Base-by-base conservation (phyloP, 768 basidiomycete species). In the Boletus insuetus region DNA sequence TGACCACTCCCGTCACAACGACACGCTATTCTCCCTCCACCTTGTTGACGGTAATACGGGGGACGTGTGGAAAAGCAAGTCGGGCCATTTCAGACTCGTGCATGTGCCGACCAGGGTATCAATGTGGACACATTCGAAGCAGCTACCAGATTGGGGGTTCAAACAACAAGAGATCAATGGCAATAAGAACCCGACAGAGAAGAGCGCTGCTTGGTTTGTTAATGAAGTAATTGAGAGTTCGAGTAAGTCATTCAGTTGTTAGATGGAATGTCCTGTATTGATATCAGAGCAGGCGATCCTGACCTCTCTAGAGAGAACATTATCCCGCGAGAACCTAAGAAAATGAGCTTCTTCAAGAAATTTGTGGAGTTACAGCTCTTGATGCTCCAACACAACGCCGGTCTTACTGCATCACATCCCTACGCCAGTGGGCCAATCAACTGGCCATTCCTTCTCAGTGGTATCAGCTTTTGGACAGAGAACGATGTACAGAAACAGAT, bases 301-400 rank as follows among this genome's bases (percentile, higher is more conserved):
- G 69, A 74, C 54, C 44, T 64, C 81, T 84, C n/a, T 77, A 75
- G 24, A 78, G 73, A 51, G 73, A 70, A 71, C 14, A 79, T 80
- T 22, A 64, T 46, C n/a, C 53, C 75, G 13, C 94, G 90, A 69
- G 75, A 82, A 51, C 88, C 91, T 19, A 94, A 91, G 74, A 77
- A 75, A 49, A 81, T 94, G 77, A 89, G 85, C 70, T 99, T 99
- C 75, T 91, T 99, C 80, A 87, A 79, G 70, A 98, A 99, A 74
- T 98, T 95, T 64, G 83, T 77, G 29, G 96, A 99, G 71, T 77
- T 98, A 32, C 97, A 99, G 66, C 74, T 96, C 42, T 76, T 96
- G 53, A 98, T 98, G 96, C 74, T 98, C 60, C 94, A 97, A 68
- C 97, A 99, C 77, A 99, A 99, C 65, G 95, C 97, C n/a, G 97